These are phyloP conservation scores for Umbilicus rupestris DNA, from an alignment of 164 flowering plant species.

Conservation along the genomic window DNA sequence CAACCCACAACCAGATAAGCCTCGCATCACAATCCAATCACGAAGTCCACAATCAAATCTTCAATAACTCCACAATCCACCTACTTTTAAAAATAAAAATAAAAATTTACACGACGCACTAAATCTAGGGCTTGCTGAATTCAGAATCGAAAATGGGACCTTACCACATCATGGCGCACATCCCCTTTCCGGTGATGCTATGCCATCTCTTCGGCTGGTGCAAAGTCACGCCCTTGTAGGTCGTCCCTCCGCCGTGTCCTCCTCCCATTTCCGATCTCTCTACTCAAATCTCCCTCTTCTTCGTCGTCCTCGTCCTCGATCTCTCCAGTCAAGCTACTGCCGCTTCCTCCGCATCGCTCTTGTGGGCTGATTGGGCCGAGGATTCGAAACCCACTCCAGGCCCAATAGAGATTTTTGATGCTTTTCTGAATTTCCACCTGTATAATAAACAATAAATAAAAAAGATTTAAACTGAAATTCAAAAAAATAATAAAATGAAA, in stretches of 20 bases:
- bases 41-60: background rate
- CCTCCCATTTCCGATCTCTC: constrained; percentile 34
- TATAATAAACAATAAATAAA: too few relatives aligned
- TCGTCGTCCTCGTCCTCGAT: constrained; percentile 4
- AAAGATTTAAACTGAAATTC: too few relatives aligned
- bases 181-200: constrained; percentile 64
- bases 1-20: background rate
- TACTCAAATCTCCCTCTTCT: background rate
- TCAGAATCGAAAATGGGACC: background rate
- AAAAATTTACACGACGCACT: background rate
- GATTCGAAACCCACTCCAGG: too few relatives aligned
- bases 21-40: background rate
- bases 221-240: constrained; percentile 61
- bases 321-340: background rate
- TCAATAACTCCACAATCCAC: too few relatives aligned
- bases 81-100: background rate
- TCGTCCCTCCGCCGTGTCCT: constrained; percentile 49
- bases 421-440: too few relatives aligned
- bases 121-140: background rate
- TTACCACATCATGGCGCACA: constrained; percentile 86
- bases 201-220: constrained; percentile 89
- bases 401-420: too few relatives aligned
- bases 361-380: too few relatives aligned
- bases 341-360: too few relatives aligned
- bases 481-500: too few relatives aligned